Conservation (phyloP, 305 asterid genomes). For the Fraxinus sp. region DNA sequence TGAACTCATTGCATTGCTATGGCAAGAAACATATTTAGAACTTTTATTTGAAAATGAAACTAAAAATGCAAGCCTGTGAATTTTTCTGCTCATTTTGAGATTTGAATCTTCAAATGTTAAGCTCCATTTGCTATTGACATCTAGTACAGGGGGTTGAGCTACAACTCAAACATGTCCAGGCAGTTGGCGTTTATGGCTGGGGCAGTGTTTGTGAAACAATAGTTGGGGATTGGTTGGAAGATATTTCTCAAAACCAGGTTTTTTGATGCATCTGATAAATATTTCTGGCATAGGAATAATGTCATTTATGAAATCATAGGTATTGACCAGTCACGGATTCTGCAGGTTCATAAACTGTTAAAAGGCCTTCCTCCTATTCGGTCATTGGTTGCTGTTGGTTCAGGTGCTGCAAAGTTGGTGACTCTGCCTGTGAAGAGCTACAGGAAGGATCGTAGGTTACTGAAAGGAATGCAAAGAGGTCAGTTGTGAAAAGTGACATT, state of each 20-base stretch:
- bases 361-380: slow-evolving; percentile 96
- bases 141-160: slow-evolving; percentile 81
- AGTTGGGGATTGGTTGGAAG: slow-evolving; percentile 97
- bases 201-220: slow-evolving; percentile 68
- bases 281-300: slow-evolving; percentile 26
- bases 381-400: slow-evolving; percentile 92
- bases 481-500: slow-evolving; percentile 18
- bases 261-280: slow-evolving; percentile 17
- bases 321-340: slow-evolving; percentile 27
- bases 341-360: slow-evolving; percentile 80
- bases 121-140: slow-evolving; percentile 24
- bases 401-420: slow-evolving; percentile 96
- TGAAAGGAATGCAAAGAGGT: slow-evolving; percentile 99
- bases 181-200: slow-evolving; percentile 94
- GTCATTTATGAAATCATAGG: slow-evolving; percentile 25
- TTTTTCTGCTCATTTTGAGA: slow-evolving; percentile 12
- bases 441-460: slow-evolving; percentile 75
- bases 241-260: slow-evolving; percentile 97
- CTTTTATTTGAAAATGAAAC: slow-evolving; percentile 13
- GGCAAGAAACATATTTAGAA: not conserved
- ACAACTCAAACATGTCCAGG: slow-evolving; percentile 87
- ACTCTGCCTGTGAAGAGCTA: slow-evolving; percentile 85
- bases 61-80: slow-evolving; percentile 17
- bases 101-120: slow-evolving; percentile 22
- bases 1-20: slow-evolving; percentile 6